Percentiles rank a stretch among this genome's conserved stretches.
phyloP scores from a whole-genome alignment of 192 early-diverging fungal genomes.

The Coemansia sp. region DNA sequence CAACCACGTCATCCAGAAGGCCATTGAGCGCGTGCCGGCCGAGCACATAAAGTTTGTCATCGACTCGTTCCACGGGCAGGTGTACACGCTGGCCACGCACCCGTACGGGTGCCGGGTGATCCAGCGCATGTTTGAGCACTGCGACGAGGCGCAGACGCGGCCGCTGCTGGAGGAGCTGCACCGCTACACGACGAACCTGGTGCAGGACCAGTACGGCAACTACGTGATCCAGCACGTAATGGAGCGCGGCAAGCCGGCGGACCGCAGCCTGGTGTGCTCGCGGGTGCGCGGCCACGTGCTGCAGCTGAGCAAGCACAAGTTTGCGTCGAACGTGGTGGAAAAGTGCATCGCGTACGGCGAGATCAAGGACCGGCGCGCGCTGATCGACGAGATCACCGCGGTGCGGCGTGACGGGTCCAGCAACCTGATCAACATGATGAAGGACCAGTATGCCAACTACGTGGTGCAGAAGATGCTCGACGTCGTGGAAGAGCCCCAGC shows the following conservation, averaged over 20 bases:
- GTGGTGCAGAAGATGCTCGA: slow-evolving; percentile 99
- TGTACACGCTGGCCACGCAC: slow-evolving; percentile 93
- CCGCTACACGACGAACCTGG: slow-evolving; percentile 82
- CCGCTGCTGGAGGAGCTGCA: slow-evolving; percentile 94
- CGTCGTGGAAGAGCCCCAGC: slow-evolving; percentile 89
- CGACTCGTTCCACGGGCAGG: slow-evolving; percentile 94
- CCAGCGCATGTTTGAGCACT: slow-evolving; percentile 99
- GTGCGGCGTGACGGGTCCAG: slow-evolving; percentile 73
- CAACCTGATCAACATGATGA: slow-evolving; percentile 96
- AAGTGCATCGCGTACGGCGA: slow-evolving; percentile 95
- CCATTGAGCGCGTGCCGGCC: slow-evolving; percentile 91
- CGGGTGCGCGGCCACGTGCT: slow-evolving; percentile 92
- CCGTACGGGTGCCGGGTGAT: slow-evolving; percentile 99
- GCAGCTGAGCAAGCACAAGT: slow-evolving; percentile 95
- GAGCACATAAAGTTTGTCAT: slow-evolving; percentile 96
- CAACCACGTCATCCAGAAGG: slow-evolving; percentile 99
- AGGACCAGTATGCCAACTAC: slow-evolving; percentile 99
- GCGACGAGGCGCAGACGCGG: slow-evolving; percentile 76
- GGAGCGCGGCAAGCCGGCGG: slow-evolving; percentile 83
- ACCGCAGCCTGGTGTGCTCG: slow-evolving; percentile 81
- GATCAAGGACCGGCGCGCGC: slow-evolving; percentile 72
- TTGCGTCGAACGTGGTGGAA: slow-evolving; percentile 98
- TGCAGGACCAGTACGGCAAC: slow-evolving; percentile 99
- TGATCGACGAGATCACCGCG: slow-evolving; percentile 92
- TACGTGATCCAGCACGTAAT: slow-evolving; percentile 99